Conservation (phyloP, 345 rosid species). For the Linum usitatissimum region DNA sequence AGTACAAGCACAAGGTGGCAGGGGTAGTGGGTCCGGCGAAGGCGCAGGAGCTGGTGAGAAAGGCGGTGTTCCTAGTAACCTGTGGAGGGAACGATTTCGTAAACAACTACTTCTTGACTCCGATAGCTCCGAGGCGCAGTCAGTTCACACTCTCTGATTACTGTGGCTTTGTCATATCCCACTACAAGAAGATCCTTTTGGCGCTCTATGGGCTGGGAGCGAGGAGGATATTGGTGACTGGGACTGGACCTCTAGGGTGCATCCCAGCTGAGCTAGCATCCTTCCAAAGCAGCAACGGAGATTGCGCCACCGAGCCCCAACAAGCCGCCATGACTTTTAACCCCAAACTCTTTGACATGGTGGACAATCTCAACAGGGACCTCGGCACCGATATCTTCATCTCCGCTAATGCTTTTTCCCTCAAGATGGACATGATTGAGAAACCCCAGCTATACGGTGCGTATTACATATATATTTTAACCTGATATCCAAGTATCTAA, state of each 20-base stretch:
- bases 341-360: not conserved
- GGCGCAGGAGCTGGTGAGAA: constrained; percentile 1
- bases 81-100: constrained; percentile 8
- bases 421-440: constrained; percentile 2
- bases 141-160: not conserved
- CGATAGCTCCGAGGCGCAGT: not conserved
- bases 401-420: not conserved
- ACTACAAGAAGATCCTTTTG: constrained; percentile 4
- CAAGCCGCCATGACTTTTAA: not conserved
- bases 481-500: no score
- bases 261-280: constrained; percentile 1
- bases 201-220: constrained; percentile 3
- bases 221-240: constrained; percentile 3
- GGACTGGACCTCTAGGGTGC: constrained; percentile 3
- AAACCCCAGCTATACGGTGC: not conserved
- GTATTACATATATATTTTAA: not conserved
- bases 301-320: not conserved
- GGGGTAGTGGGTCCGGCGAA: not conserved
- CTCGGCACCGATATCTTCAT: not conserved
- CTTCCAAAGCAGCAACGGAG: constrained; percentile 1
- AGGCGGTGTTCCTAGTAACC: constrained; percentile 1
- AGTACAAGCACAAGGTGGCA: not conserved
- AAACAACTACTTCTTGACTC: constrained; percentile 9
- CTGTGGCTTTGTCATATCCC: not conserved
- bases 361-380: not conserved